Evolutionary conservation across 2,329 filamentous ascomycete species (phyloP).

Genomic region (Epichloe amarillans): DNA sequence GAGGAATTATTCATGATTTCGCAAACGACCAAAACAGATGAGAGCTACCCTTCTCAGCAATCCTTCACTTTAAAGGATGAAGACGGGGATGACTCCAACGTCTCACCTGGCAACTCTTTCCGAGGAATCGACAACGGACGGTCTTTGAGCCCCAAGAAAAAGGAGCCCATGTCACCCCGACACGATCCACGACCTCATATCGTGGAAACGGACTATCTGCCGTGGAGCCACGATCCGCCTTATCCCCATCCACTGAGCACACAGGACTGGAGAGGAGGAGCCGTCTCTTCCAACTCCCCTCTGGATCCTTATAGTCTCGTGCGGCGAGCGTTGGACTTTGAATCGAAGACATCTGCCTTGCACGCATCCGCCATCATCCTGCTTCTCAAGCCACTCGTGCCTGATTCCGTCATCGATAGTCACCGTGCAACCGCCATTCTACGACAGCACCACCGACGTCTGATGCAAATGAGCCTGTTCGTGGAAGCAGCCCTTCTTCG

Average conservation of each 20-base stretch:
- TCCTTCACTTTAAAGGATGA: conserved; percentile 19
- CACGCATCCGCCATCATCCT: conserved; percentile 49
- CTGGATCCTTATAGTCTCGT: conserved; percentile 44
- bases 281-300: conserved; percentile 17
- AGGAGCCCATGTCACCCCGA: conserved; percentile 15
- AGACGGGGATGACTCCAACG: neutral
- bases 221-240: conserved; percentile 42
- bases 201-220: conserved; percentile 45
- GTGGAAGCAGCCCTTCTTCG: conserved; percentile 47
- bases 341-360: conserved; percentile 40
- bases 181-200: conserved; percentile 28
- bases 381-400: conserved; percentile 43
- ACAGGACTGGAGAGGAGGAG: conserved; percentile 2
- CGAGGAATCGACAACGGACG: conserved; percentile 7
- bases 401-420: conserved; percentile 38
- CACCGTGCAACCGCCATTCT: conserved; percentile 43
- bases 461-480: conserved; percentile 46
- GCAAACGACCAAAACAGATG: conserved; percentile 30
- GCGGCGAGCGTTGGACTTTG: conserved; percentile 40
- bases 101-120: neutral
- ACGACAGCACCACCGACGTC: conserved; percentile 44
- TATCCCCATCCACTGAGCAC: conserved; percentile 34
- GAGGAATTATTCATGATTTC: conserved; percentile 32
- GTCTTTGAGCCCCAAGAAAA: conserved; percentile 15
- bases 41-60: conserved; percentile 18